Percentiles rank a stretch among this genome's conserved stretches.
Conservation (phyloP, 2,329 filamentous ascomycete genomes). For the Ophiocordyceps sinensis region DNA sequence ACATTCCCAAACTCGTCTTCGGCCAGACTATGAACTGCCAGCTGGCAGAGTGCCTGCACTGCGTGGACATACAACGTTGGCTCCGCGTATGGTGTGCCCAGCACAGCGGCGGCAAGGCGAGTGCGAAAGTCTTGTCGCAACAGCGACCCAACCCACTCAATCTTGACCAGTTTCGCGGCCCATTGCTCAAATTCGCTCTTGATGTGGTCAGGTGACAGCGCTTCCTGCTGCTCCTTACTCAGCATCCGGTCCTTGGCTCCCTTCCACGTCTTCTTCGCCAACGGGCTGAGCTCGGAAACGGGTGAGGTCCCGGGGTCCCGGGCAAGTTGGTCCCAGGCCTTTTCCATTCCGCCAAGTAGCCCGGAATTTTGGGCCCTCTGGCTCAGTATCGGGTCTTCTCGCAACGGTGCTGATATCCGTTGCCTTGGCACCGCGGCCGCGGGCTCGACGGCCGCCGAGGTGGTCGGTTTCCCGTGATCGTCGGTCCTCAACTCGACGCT, state of each 20-base stretch:
- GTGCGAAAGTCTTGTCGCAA: constrained; percentile 58
- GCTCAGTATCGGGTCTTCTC: constrained; percentile 30
- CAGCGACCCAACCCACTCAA: constrained; percentile 45
- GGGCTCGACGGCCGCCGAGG: constrained; percentile 16
- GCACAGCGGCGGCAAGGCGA: constrained; percentile 49
- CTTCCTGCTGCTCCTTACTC: constrained; percentile 38
- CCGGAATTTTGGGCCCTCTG: constrained; percentile 20
- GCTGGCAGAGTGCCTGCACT: constrained; percentile 49
- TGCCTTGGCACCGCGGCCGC: constrained; percentile 16
- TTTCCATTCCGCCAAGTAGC: constrained; percentile 29
- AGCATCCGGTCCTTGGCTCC: constrained; percentile 33
- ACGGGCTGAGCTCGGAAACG: constrained; percentile 31
- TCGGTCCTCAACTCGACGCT: constrained; percentile 54
- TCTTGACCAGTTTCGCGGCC: constrained; percentile 27
- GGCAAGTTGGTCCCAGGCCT: constrained; percentile 26
- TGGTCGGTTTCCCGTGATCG: constrained; percentile 34
- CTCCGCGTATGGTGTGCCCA: constrained; percentile 61
- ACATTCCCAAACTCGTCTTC: constrained; percentile 82
- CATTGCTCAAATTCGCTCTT: constrained; percentile 32
- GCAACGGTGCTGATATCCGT: constrained; percentile 24
- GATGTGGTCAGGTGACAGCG: constrained; percentile 33
- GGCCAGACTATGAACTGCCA: constrained; percentile 57
- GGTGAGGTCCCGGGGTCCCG: constrained; percentile 33
- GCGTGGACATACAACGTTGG: constrained; percentile 56
- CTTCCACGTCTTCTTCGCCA: constrained; percentile 33